A percentile compares a stretch with the other conserved stretches of the same genome.
phyloP scores from a whole-genome alignment of 2,329 filamentous ascomycete species.

The Exophiala dermatitidis region DNA sequence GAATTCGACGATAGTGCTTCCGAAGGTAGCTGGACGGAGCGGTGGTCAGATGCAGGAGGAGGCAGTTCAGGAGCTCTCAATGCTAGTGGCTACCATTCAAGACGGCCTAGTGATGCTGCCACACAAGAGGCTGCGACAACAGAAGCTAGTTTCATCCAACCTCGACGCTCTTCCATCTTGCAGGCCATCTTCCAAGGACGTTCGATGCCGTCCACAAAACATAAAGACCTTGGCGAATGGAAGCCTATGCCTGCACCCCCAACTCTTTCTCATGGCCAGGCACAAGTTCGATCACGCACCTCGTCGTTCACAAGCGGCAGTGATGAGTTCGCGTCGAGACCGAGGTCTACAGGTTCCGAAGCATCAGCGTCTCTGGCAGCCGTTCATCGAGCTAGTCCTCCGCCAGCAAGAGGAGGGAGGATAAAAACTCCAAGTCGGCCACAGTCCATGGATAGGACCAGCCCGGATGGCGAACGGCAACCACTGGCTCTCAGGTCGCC shows the following conservation, averaged over 20 bases:
- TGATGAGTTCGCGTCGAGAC: slow-evolving; percentile 18
- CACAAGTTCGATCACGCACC: slow-evolving; percentile 29
- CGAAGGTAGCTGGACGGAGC: slow-evolving; percentile 17
- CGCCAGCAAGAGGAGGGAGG: slow-evolving; percentile 28
- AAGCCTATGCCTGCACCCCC: slow-evolving; percentile 26
- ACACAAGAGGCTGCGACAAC: slow-evolving; percentile 26
- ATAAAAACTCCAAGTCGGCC: slow-evolving; percentile 15
- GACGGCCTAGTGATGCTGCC: slow-evolving; percentile 15
- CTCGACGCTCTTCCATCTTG: slow-evolving; percentile 12
- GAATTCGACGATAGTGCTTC: slow-evolving; percentile 12
- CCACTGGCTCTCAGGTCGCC: slow-evolving; percentile 32
- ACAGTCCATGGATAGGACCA: slow-evolving; percentile 8
- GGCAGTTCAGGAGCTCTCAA: slow-evolving; percentile 7
- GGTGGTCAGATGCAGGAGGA: slow-evolving; percentile 13
- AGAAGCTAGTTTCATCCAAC: slow-evolving; percentile 1
- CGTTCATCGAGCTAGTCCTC: slow-evolving; percentile 35
- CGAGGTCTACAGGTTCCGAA: slow-evolving; percentile 30
- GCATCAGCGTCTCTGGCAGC: slow-evolving; percentile 36
- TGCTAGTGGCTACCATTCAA: not conserved
- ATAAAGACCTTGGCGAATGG: slow-evolving; percentile 27
- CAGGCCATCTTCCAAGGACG: slow-evolving; percentile 24
- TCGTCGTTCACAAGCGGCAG: slow-evolving; percentile 15
- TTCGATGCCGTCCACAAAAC: slow-evolving; percentile 3
- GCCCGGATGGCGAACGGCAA: slow-evolving; percentile 28
- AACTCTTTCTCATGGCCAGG: slow-evolving; percentile 25